Evolutionary conservation across 768 basidiomycete species (phyloP), one percentile per base, ranked within the genome.

Genomic region (Podaxis sp.): DNA sequence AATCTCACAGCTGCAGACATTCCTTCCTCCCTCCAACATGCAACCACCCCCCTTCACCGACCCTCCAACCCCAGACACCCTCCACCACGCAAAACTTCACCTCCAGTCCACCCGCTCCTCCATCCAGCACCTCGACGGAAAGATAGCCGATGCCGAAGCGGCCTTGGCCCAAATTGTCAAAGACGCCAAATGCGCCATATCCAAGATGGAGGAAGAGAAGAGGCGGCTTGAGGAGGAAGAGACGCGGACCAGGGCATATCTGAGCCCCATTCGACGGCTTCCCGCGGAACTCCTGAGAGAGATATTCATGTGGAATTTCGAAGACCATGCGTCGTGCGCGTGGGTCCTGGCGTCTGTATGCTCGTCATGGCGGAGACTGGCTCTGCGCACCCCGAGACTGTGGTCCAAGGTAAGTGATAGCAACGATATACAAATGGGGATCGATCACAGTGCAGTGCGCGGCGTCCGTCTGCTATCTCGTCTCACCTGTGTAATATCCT

Each of bases 271-370:
- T 65, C 79, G 87, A 29, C 77, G 88, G 46, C 77, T 93, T 25
- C 91, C 91, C 1, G 74, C 81, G 40, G 91, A 93, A 66, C 75
- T 93, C n/a, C 78, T 92, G 55, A 80, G 87, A 58, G 82, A 86
- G 62, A 85, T 93, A 67, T 93, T 93, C 69, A 70, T 84, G 64
- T 82, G 84, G 74, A 82, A 81, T 66, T 91, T 90, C 65, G 85
- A 88, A 59, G 83, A 84, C 59, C 80, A 88, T 70, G 83, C 88
- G n/a, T 88, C 86, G 68, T 85, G 83, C 68, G 87, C 88, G 6
- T 93, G 91, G 91, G 82, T 87, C 24, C 80, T 92, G 46, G 80
- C 89, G 3, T 82, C 88, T 0, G 89, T 92, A 3, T 90, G 85
- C 65, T 70, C 79, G 6, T 75, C 81, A 15, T 93, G 91, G 91